Evolutionary conservation across 78 protist genomes (phyloP), one percentile per base, ranked within the genome.

Genomic region (Dictyostelium intermedium): DNA sequence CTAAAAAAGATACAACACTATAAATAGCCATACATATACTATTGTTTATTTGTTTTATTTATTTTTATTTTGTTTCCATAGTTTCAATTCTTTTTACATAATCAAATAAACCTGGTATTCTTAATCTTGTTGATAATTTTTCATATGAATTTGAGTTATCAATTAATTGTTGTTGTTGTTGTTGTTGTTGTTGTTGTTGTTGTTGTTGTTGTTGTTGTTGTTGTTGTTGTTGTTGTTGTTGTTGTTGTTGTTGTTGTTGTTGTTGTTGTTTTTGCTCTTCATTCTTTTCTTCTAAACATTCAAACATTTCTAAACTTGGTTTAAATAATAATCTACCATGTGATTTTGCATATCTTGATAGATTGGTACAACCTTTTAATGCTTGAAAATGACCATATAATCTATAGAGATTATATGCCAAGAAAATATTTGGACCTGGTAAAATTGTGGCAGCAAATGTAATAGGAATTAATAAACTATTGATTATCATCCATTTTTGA

Each of bases 371-470:
- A 79, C 93, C 93, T 35, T 79, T 87, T 2, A 63, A 69, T 11
- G 93, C 93, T 72, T 60, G 83, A 6, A 50, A 69, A 32, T 87
- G 84, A 66, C 86, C 76, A 32, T 87, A 87, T 8, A 87, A 78
- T 27, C 93, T 16, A 43, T 87, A 87, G 37, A 87, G 77, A 37
- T 87, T 87, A 34, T 79, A 87, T 0, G 93, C 93, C 18, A 87
- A 61, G 30, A 87, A 87, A 16, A 87, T 82, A 11, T 87, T 87
- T 23, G 93, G 93, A 10, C 93, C 93, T 11, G 93, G 93, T 32
- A 87, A 14, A 43, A 87, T 87, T 8, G 93, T 79, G 4, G 93
- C 93, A 3, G 93, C 93, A 18, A 66, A 69, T 23, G 93, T 79
- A 35, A 87, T 13, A 43, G 93, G 93, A 23, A 87, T 79, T 45